These are phyloP conservation scores for Schizosaccharomyces pombe DNA, from an alignment of 805 yeast genomes.

Conservation along the genomic window ASM294v3 CU329670.1:931001-931500, in stretches of 20 bases:
- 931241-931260: constrained; percentile 88
- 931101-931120: constrained; percentile 91
- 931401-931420: constrained; percentile 80
- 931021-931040: constrained; percentile 81
- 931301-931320: constrained; percentile 51
- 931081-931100: constrained; percentile 90
- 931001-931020: constrained; percentile 71
- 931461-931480: constrained; percentile 52
- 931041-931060: constrained; percentile 92
- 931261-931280: constrained; percentile 85
- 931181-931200: constrained; percentile 89
- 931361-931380: constrained; percentile 69
- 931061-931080: constrained; percentile 90
- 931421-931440: constrained; percentile 31
- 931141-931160: constrained; percentile 82
- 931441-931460: constrained; percentile 23
- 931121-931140: constrained; percentile 96
- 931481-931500: constrained; percentile 58
- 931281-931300: constrained; percentile 29
- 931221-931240: constrained; percentile 80
- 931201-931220: constrained; percentile 85
- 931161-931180: constrained; percentile 95
- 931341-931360: constrained; percentile 58
- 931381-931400: constrained; percentile 59
- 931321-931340: constrained; percentile 59